These are phyloP conservation scores for Tarenaya hassleriana DNA, from an alignment of 345 rosid species.

Conservation along the genomic window DNA sequence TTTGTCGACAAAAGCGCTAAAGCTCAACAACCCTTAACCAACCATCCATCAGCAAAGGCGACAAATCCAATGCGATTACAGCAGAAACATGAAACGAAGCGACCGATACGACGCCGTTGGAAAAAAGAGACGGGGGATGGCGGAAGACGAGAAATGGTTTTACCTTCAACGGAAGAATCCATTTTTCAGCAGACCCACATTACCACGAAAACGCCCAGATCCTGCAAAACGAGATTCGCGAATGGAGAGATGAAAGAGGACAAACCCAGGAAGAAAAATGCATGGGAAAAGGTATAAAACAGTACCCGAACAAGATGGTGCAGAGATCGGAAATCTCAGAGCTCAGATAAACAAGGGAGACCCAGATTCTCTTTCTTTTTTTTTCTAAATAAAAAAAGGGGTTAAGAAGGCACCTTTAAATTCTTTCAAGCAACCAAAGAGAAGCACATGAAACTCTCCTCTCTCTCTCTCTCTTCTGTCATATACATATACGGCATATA, in stretches of 20 bases:
- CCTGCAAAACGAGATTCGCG: conserved; percentile 27
- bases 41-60: conserved; percentile 4
- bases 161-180: conserved; percentile 36
- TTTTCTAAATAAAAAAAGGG: not conserved
- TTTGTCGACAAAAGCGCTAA: conserved; percentile 1
- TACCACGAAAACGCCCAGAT: conserved; percentile 34
- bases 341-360: conserved; percentile 3
- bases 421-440: conserved; percentile 3
- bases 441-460: conserved; percentile 9
- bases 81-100: not conserved
- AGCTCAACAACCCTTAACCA: not conserved
- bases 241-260: not conserved
- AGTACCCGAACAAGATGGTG: conserved; percentile 5
- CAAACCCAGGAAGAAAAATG: not conserved
- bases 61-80: conserved; percentile 10
- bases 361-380: conserved; percentile 1
- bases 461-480: not conserved
- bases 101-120: conserved; percentile 6
- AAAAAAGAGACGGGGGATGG: conserved; percentile 17
- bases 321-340: no score
- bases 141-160: conserved; percentile 17
- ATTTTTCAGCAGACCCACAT: conserved; percentile 36
- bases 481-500: not conserved
- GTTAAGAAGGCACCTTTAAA: no score
- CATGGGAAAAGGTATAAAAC: conserved; percentile 3